A percentile compares a stretch with the other conserved stretches of the same genome.
Evolutionary conservation across 352 stramenopile species (phyloP).

Genomic region (Globisporangium middletonii): DNA sequence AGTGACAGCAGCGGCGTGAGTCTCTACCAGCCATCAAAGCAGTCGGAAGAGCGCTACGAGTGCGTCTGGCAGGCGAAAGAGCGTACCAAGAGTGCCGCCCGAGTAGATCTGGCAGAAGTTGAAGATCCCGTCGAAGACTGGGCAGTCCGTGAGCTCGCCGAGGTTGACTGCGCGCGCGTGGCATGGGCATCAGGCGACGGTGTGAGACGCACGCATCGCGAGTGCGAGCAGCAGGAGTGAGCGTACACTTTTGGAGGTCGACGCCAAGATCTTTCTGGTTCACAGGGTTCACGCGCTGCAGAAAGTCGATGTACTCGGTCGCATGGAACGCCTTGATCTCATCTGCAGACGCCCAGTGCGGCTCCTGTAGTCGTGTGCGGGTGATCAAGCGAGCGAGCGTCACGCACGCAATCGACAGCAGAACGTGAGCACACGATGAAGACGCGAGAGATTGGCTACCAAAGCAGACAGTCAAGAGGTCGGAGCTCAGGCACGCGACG

Average conservation of each 20-base stretch:
- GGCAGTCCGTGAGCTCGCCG: conserved; percentile 96
- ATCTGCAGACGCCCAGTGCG: conserved; percentile 73
- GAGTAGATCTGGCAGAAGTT: conserved; percentile 98
- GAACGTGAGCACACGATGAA: conserved; percentile 3
- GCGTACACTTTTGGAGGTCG: conserved; percentile 71
- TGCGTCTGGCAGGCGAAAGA: too few species aligned
- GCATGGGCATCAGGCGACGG: neutral
- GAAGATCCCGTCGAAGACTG: conserved; percentile 98
- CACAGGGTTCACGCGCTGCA: conserved; percentile 93
- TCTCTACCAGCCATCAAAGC: neutral
- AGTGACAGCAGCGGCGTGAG: neutral
- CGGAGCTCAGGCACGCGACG: conserved; percentile 4
- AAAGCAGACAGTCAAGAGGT: neutral
- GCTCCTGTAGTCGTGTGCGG: conserved; percentile 33
- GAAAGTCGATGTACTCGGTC: conserved; percentile 98
- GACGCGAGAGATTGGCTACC: neutral
- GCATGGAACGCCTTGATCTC: conserved; percentile 98
- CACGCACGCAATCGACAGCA: neutral
- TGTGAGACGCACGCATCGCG: neutral
- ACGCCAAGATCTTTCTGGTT: conserved; percentile 86
- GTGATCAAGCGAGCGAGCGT: too few species aligned
- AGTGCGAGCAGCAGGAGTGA: neutral
- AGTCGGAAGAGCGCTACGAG: neutral
- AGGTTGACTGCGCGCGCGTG: conserved; percentile 82
- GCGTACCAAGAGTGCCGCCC: conserved; percentile 88